Conservation (phyloP, 352 stramenopile species). For the Phytophthora agathidicida region DNA sequence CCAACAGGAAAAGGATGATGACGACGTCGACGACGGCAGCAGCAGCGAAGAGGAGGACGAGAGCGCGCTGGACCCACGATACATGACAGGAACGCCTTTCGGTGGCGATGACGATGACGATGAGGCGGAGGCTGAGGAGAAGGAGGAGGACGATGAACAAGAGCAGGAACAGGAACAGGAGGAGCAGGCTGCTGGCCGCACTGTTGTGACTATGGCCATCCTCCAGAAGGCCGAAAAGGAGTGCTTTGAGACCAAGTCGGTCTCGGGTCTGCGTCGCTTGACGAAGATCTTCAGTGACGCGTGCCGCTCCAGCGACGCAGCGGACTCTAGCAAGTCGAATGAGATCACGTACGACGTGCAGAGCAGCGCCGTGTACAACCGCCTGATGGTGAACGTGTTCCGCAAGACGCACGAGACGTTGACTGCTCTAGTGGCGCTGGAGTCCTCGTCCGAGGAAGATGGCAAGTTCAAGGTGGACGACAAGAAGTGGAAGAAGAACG, state of each 20-base stretch:
- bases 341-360: conserved; percentile 93
- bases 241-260: conserved; percentile 88
- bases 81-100: conserved; percentile 55
- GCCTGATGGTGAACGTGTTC: conserved; percentile 95
- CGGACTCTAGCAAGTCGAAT: conserved; percentile 64
- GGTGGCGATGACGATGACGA: conserved; percentile 44
- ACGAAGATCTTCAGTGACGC: conserved; percentile 95
- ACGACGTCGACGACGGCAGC: conserved; percentile 53
- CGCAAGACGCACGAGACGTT: conserved; percentile 90
- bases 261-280: conserved; percentile 90
- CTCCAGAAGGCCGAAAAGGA: conserved; percentile 86
- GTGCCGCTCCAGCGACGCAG: conserved; percentile 92
- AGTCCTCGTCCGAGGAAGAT: conserved; percentile 38
- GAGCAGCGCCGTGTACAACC: conserved; percentile 95
- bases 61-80: conserved; percentile 77
- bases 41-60: conserved; percentile 89
- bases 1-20: conserved; percentile 44
- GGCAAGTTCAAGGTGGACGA: conserved; percentile 61
- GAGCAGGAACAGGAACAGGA: conserved; percentile 25
- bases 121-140: conserved; percentile 27
- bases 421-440: conserved; percentile 72
- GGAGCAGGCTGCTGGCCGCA: conserved; percentile 45
- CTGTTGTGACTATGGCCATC: conserved; percentile 77
- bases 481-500: conserved; percentile 82
- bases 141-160: conserved; percentile 22